phyloP scores from a whole-genome alignment of 2,329 filamentous ascomycete species.

The Trichophaea hybrida region DNA sequence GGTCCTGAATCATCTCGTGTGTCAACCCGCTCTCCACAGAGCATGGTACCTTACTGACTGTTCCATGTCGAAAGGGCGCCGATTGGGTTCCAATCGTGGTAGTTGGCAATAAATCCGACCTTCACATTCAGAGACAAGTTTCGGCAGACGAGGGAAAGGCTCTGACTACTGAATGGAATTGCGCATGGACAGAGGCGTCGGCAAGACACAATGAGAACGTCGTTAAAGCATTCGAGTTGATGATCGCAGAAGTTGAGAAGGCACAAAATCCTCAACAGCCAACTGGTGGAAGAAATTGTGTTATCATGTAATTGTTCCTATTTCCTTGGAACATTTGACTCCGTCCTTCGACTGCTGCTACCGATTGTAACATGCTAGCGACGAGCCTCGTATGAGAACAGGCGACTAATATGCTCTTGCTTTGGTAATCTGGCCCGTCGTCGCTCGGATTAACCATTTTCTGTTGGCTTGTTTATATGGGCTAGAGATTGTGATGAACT shows the following conservation, averaged over 20 bases:
- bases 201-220: conserved; percentile 93
- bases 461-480: background rate
- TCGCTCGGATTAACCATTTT: background rate
- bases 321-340: background rate
- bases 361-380: background rate
- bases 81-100: conserved; percentile 87
- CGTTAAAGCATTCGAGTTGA: conserved; percentile 75
- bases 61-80: conserved; percentile 49
- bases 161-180: conserved; percentile 73
- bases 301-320: conserved; percentile 53
- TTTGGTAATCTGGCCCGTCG: background rate
- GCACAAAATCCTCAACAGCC: conserved; percentile 79
- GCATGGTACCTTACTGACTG: background rate
- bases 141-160: conserved; percentile 70
- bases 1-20: conserved; percentile 86
- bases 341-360: background rate
- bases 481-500: background rate
- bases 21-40: conserved; percentile 28
- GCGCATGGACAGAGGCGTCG: conserved; percentile 87
- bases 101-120: conserved; percentile 92
- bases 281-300: conserved; percentile 64
- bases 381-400: background rate
- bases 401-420: background rate
- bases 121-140: conserved; percentile 88
- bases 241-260: conserved; percentile 92